Base-by-base conservation (phyloP, 306 rosid genomes). In the Citrullus mucosospermus region DNA sequence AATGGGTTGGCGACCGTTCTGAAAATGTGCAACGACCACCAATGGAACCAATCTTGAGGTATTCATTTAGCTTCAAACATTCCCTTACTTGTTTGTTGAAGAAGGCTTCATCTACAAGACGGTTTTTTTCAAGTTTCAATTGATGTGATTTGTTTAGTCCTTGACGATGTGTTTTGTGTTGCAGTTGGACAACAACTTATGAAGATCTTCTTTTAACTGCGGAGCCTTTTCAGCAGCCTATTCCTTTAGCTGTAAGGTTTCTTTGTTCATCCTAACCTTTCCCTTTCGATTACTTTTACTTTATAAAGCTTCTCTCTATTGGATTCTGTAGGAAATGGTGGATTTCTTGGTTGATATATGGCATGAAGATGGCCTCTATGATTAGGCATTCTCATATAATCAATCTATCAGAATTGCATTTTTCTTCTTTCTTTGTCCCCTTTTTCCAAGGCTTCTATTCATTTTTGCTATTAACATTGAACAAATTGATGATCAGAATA, bases 301-400 rank as follows among this genome's bases (percentile, higher is more conserved):
- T 18, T 30, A 66, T 39, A 20, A 57, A 66, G 46, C 56, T 25
- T 28, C 72, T 55, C 57, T 43, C n/a, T 43, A 11, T 28, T 79
- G 78, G 53, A 15, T 81, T 84, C 68, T 84, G 88, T 90, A 93
- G 96, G 90, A 85, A 75, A 88, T 91, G 91, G 96, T 93, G 65
- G 86, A 85, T 65, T 88, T 87, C 83, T 84, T 91, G 76, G 89
- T 89, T 76, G 88, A 87, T 76, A 77, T 85, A 72, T 93, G 95
- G 96, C 86, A 80, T 0, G 91, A 88, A 78, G 91, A 85, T 53
- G 94, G 91, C 81, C 92, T 89, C 20, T 86, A 82, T 68, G 92
- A 89, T 83, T 89, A 88, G 87, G 8, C 34, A 15, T 25, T 50
- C 58, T 71, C 41, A 71, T 3, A 48, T 20, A 25, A 25, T 25